Evolutionary conservation across 257 asterid species (phyloP).

Genomic region (Datura wrightii): DNA sequence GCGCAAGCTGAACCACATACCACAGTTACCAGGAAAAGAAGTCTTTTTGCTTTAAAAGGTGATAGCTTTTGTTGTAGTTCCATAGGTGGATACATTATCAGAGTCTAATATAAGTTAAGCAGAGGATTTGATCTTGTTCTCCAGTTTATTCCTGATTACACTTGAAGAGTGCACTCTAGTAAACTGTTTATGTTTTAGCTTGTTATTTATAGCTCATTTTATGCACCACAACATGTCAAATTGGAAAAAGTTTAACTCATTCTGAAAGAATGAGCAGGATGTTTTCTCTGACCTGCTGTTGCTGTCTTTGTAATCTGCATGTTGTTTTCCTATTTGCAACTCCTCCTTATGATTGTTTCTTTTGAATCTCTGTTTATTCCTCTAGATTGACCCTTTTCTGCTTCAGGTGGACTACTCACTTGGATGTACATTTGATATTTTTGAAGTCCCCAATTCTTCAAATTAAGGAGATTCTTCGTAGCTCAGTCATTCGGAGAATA

Average conservation of each 20-base stretch:
- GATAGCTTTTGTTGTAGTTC: neutral
- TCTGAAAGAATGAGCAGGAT: neutral
- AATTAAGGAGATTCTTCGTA: neutral
- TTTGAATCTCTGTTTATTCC: neutral
- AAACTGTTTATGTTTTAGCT: neutral
- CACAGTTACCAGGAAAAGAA: neutral
- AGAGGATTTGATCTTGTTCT: neutral
- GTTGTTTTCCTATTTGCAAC: neutral
- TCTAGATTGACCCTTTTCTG: neutral
- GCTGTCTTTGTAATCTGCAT: neutral
- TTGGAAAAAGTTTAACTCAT: neutral
- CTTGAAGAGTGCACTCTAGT: neutral
- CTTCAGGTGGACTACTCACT: conserved; percentile 28
- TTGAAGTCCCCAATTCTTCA: conserved; percentile 4
- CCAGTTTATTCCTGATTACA: neutral
- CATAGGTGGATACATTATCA: neutral
- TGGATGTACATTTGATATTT: neutral
- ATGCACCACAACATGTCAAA: neutral
- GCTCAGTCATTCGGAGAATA: neutral
- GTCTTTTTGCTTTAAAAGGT: neutral
- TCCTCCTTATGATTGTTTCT: neutral
- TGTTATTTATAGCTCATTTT: neutral
- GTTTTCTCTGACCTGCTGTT: neutral
- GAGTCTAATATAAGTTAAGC: neutral
- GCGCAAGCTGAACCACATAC: neutral